Base-by-base conservation (phyloP, 139 green algal genomes). In the Closterium sp. region DNA sequence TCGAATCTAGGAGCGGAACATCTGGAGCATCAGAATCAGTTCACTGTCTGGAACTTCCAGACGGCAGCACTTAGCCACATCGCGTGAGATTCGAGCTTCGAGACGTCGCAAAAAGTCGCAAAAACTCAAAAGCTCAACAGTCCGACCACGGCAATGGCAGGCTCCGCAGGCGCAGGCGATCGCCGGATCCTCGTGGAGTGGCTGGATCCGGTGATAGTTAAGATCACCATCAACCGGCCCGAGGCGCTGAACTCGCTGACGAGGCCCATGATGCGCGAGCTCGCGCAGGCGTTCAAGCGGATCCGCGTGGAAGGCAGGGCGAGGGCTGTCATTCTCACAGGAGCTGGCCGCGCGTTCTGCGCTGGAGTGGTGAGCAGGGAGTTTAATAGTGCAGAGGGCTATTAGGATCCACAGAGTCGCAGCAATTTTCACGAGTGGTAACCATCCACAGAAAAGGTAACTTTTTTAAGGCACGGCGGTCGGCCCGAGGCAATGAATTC, bases 161-260 rank as follows among this genome's bases (percentile, higher is more conserved):
- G 43, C 12, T 66, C 43, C 21, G 6, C 43, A 66, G 55, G 55
- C 55, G 55, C 55, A 28, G 16, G 55, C 55, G 55, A n/a, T 76
- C 23, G 16, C 55, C 16, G 55, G 55, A 76, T 76, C 55, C 55
- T 76, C 55, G 55, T 76, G 2, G 55, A 76, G 4, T 76, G 55
- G 55, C 55, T 76, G 4, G 55, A 76, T 19, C 55, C 55, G 4
- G 55, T 76, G 55, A 76, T 76, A 76, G 55, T 76, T 76, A 76
- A 76, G 25, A 23, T 94, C 6, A 95, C 93, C 2, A 88, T 95
- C 21, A 95, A 94, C 83, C 86, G 93, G 7, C 93, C 93, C 8
- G 23, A 38, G 28, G 92, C 93, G 38, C 12, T 94, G 28, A 95
- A 95, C n/a, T 90, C 93, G 23, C 87, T 95, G 23, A 95, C 93